A percentile compares a stretch with the other conserved stretches of the same genome.
Evolutionary conservation across 139 green algal species (phyloP).

Genomic region (Bryopsis sp.): DNA sequence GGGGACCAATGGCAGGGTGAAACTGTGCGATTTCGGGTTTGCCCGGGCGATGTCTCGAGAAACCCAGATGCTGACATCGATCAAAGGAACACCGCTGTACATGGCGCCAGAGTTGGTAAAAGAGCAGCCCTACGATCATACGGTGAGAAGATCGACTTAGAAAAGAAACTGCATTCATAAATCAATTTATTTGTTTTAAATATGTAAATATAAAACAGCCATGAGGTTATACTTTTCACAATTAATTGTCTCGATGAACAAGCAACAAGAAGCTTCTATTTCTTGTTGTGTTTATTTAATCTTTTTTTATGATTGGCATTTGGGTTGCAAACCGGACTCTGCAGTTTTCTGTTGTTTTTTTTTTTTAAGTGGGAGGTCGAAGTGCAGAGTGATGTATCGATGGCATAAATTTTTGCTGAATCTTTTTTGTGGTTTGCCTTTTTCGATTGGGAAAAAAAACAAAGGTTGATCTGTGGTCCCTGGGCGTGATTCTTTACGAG

Average conservation of each 20-base stretch:
- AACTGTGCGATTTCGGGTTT: conserved; percentile 92
- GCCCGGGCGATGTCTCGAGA: conserved; percentile 78
- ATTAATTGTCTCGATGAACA: too few species aligned
- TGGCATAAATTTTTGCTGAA: conserved; percentile 6
- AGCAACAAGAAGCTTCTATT: too few species aligned
- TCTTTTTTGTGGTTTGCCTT: neutral
- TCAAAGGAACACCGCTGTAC: conserved; percentile 96
- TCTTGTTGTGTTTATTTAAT: too few species aligned
- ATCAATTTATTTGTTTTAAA: too few species aligned
- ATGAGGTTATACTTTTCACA: too few species aligned
- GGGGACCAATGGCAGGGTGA: conserved; percentile 47
- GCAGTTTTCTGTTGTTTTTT: neutral
- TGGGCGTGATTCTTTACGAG: conserved; percentile 99
- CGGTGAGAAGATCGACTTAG: conserved; percentile 32
- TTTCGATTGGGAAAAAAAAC: too few species aligned
- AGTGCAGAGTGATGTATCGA: too few species aligned
- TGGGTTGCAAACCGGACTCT: too few species aligned
- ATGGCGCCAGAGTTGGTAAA: conserved; percentile 97
- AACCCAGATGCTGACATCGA: conserved; percentile 89
- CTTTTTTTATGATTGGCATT: too few species aligned
- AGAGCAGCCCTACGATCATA: conserved; percentile 92
- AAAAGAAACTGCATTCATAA: too few species aligned
- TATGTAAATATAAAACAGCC: too few species aligned
- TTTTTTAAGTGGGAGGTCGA: neutral
- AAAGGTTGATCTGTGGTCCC: conserved; percentile 91